Conservation (phyloP, 306 rosid genomes). For the Prosopis cineraria region DNA sequence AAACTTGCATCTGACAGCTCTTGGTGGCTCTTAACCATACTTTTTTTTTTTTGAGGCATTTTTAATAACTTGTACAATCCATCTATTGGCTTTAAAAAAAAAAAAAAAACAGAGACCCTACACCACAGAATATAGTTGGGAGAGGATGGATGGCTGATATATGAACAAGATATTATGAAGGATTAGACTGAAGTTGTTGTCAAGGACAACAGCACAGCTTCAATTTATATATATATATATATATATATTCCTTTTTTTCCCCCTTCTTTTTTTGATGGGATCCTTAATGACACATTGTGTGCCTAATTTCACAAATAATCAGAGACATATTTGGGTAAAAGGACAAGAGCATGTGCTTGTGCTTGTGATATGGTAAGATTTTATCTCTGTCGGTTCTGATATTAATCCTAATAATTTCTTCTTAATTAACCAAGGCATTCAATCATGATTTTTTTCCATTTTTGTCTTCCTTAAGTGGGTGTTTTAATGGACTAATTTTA, state of each 20-base stretch:
- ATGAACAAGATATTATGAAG: neutral
- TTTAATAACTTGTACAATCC: neutral
- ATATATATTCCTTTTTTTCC: neutral
- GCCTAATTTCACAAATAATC: neutral
- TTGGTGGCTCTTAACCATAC: neutral
- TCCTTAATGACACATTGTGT: neutral
- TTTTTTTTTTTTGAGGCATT: neutral
- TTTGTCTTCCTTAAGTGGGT: neutral
- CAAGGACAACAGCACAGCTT: neutral
- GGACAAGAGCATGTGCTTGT: neutral
- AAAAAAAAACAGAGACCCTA: neutral
- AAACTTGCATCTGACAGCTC: neutral
- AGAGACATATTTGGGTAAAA: neutral
- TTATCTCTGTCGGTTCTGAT: neutral
- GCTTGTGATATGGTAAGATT: neutral
- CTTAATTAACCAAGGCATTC: neutral
- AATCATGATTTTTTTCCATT: neutral
- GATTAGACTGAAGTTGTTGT: neutral
- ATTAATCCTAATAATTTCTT: neutral
- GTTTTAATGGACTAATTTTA: neutral
- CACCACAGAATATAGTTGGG: neutral
- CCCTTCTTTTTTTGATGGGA: neutral
- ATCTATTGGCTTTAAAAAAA: neutral
- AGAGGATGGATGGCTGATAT: neutral
- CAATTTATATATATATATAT: neutral